Conservation (phyloP, 2,329 filamentous ascomycete species). For the Clathrospora elynae region DNA sequence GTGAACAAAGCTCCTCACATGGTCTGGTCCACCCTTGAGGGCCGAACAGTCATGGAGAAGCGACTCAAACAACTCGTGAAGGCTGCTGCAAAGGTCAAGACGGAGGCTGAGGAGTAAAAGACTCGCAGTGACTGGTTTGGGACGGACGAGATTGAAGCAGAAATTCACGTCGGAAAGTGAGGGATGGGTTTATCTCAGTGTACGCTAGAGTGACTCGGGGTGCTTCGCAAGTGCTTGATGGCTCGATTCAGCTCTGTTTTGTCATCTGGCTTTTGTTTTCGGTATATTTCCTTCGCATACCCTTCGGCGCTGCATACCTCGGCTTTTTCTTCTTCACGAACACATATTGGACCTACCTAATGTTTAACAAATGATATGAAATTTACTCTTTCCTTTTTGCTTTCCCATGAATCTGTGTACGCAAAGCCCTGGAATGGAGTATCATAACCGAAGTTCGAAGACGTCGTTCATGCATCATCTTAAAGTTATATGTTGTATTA, state of each 20-base stretch:
- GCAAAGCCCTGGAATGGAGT: too few relatives aligned
- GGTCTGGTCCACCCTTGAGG: slow-evolving; percentile 79
- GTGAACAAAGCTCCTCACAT: slow-evolving; percentile 83
- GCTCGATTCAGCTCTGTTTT: not conserved
- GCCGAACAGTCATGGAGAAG: slow-evolving; percentile 76
- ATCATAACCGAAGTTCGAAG: too few relatives aligned
- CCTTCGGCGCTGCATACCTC: slow-evolving; percentile 6
- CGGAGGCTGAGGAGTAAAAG: slow-evolving; percentile 5
- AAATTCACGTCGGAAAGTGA: too few relatives aligned
- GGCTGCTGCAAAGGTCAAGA: slow-evolving; percentile 26
- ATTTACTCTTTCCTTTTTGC: too few relatives aligned
- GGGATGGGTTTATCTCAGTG: too few relatives aligned
- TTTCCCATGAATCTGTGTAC: too few relatives aligned
- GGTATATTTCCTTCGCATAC: slow-evolving; percentile 15
- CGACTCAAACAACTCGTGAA: slow-evolving; percentile 72
- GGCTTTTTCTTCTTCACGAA: slow-evolving; percentile 2
- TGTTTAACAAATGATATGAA: slow-evolving; percentile 2
- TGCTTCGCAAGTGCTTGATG: too few relatives aligned
- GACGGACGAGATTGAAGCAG: not conserved
- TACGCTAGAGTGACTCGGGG: too few relatives aligned
- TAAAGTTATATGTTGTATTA: too few relatives aligned
- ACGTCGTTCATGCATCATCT: too few relatives aligned
- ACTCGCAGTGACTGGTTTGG: too few relatives aligned
- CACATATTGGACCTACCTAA: slow-evolving; percentile 9
- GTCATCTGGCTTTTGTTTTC: not conserved